Evolutionary conservation across 805 yeast genomes (phyloP).

Genomic region (Pichia kluyveri): DNA sequence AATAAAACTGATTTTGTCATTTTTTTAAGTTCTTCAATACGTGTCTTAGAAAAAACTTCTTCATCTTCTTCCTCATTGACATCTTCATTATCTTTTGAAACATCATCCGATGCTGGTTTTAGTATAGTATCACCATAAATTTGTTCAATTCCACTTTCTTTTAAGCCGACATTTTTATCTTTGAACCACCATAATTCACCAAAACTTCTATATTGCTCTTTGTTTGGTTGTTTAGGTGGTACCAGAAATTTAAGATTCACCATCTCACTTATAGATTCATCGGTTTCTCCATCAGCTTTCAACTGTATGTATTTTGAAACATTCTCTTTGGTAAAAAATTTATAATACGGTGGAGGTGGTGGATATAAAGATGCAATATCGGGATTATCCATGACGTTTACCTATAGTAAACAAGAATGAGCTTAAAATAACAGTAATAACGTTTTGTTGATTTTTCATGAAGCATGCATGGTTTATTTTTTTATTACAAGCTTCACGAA

Average conservation of each 20-base stretch:
- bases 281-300: constrained; percentile 16
- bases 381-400: neutral
- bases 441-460: neutral
- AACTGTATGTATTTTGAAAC: constrained; percentile 31
- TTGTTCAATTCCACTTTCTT: constrained; percentile 70
- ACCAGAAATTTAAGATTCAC: constrained; percentile 44
- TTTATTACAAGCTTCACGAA: too few species aligned
- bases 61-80: constrained; percentile 10
- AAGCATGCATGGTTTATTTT: too few species aligned
- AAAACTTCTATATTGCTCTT: constrained; percentile 68
- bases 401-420: neutral
- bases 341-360: constrained; percentile 83
- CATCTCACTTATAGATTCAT: constrained; percentile 16
- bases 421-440: neutral
- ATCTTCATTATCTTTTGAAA: neutral
- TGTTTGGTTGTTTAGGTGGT: constrained; percentile 59
- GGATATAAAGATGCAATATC: constrained; percentile 66
- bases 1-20: constrained; percentile 69
- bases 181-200: constrained; percentile 84
- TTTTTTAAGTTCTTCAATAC: constrained; percentile 69
- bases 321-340: constrained; percentile 66
- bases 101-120: neutral
- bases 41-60: constrained; percentile 35
- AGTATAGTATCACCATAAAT: constrained; percentile 35
- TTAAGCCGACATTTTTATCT: constrained; percentile 68